phyloP scores from a whole-genome alignment of 371 early-diverging fungal genomes.

The Lichtheimia hyalospora region DNA sequence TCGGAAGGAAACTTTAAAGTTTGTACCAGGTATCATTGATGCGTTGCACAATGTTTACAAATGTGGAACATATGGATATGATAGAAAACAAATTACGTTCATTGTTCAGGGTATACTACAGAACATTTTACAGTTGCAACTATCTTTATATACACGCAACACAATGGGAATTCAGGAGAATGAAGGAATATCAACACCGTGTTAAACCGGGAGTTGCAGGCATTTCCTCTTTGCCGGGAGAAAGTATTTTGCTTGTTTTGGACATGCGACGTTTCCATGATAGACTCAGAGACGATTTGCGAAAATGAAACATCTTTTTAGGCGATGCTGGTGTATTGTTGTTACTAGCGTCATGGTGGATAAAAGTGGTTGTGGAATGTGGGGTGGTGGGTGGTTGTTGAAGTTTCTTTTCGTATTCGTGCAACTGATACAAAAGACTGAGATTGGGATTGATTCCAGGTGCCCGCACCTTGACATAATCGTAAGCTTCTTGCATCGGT shows the following conservation, averaged over 20 bases:
- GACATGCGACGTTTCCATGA: slow-evolving; percentile 17
- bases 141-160: too few species aligned
- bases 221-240: neutral
- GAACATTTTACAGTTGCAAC: too few species aligned
- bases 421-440: slow-evolving; percentile 73
- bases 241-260: slow-evolving; percentile 1
- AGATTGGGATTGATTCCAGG: slow-evolving; percentile 83
- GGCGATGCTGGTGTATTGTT: slow-evolving; percentile 6
- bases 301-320: slow-evolving; percentile 11
- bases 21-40: too few species aligned
- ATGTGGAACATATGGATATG: too few species aligned
- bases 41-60: too few species aligned
- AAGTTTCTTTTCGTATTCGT: slow-evolving; percentile 64
- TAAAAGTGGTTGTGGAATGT: slow-evolving; percentile 2
- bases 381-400: neutral
- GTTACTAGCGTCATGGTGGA: slow-evolving; percentile 7
- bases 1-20: too few species aligned
- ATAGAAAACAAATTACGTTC: too few species aligned
- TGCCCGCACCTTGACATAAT: slow-evolving; percentile 70
- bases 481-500: slow-evolving; percentile 72
- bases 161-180: too few species aligned
- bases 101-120: too few species aligned
- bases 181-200: neutral
- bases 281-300: slow-evolving; percentile 5
- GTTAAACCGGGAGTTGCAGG: neutral